Conservation (phyloP, 2,329 filamentous ascomycete species). For the Juglanconis oblonga region DNA sequence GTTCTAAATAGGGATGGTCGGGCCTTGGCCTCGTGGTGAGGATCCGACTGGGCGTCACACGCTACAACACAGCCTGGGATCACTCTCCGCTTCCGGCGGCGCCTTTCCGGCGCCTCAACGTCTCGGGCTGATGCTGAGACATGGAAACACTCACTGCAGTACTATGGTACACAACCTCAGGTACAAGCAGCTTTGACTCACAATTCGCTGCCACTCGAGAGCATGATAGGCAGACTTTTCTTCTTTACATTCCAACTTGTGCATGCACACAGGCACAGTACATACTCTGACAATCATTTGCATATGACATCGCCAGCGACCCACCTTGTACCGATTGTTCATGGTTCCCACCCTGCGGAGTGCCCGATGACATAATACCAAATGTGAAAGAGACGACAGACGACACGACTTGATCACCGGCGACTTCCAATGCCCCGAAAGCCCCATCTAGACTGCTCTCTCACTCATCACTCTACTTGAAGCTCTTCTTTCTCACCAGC, state of each 20-base stretch:
- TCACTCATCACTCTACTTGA: not conserved
- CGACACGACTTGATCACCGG: not conserved
- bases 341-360: not conserved
- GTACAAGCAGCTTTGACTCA: not conserved
- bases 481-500: not conserved
- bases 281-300: not conserved
- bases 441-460: not conserved
- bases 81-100: not conserved
- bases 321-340: not conserved
- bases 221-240: not conserved
- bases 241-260: not conserved
- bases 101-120: not conserved
- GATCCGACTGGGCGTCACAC: not conserved
- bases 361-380: not conserved
- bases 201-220: not conserved
- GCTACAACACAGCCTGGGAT: not conserved
- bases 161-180: not conserved
- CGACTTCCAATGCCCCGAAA: not conserved
- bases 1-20: conserved; percentile 2
- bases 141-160: not conserved
- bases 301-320: not conserved
- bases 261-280: not conserved
- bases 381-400: not conserved
- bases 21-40: not conserved
- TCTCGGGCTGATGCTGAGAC: not conserved